Evolutionary conservation across 1,284 basidiomycete genomes (phyloP).

Genomic region (Irpex lacteus): DNA sequence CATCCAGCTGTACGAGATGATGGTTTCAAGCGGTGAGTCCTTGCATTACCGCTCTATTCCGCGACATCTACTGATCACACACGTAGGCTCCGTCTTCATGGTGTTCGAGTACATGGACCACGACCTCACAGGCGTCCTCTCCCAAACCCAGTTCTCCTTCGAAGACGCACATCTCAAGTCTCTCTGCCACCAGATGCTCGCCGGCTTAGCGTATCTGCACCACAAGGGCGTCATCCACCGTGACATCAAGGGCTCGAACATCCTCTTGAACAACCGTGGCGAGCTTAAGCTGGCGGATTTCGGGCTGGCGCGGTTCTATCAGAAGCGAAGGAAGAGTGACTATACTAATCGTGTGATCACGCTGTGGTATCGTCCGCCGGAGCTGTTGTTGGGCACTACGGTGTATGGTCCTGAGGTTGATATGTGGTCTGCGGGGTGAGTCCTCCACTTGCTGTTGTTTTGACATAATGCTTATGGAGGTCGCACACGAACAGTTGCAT

Average conservation of each 20-base stretch:
- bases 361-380: slow-evolving; percentile 97
- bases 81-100: slow-evolving; percentile 92
- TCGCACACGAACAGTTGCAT: slow-evolving; percentile 73
- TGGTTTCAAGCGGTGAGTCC: slow-evolving; percentile 88
- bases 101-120: slow-evolving; percentile 99
- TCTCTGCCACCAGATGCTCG: slow-evolving; percentile 91
- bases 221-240: slow-evolving; percentile 95
- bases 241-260: slow-evolving; percentile 98
- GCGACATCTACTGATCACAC: background rate
- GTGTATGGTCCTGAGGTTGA: slow-evolving; percentile 99
- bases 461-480: slow-evolving; percentile 1
- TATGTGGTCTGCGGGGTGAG: slow-evolving; percentile 98
- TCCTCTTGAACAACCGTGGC: slow-evolving; percentile 90
- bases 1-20: slow-evolving; percentile 93
- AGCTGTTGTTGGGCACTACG: slow-evolving; percentile 93
- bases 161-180: slow-evolving; percentile 90
- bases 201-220: slow-evolving; percentile 92
- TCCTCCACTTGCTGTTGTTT: slow-evolving; percentile 16
- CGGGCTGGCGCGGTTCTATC: slow-evolving; percentile 95
- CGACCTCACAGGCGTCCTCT: slow-evolving; percentile 93
- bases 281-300: slow-evolving; percentile 98
- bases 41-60: slow-evolving; percentile 12
- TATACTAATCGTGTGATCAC: slow-evolving; percentile 99
- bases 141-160: slow-evolving; percentile 87
- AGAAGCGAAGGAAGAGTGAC: slow-evolving; percentile 85